Evolutionary conservation across 208 protist species (phyloP).

Genomic region (Leishmania aethiopica): DNA sequence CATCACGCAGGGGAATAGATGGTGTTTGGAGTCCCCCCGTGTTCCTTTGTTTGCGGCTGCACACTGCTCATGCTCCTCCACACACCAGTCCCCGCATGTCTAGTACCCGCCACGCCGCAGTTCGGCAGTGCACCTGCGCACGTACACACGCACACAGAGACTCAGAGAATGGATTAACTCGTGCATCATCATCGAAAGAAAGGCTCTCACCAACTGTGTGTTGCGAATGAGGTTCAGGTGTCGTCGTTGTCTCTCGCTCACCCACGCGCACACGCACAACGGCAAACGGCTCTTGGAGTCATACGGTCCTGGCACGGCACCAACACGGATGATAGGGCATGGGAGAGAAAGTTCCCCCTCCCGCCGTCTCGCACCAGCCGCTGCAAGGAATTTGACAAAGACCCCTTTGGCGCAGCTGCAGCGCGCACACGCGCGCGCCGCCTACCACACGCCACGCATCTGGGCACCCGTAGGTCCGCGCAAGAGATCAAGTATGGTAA

Average conservation of each 20-base stretch:
- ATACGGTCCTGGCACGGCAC: slow-evolving; percentile 34
- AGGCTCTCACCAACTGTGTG: slow-evolving; percentile 48
- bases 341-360: not conserved
- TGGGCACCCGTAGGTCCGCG: slow-evolving; percentile 66
- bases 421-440: not conserved
- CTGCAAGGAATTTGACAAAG: slow-evolving; percentile 36
- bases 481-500: slow-evolving; percentile 56
- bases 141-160: slow-evolving; percentile 8
- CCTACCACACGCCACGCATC: slow-evolving; percentile 19
- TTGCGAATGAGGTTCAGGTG: slow-evolving; percentile 35
- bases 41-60: slow-evolving; percentile 19
- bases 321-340: not conserved
- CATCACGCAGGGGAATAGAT: not conserved
- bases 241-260: slow-evolving; percentile 27
- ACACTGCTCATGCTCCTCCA: not conserved
- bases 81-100: not conserved
- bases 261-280: not conserved
- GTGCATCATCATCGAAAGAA: slow-evolving; percentile 39
- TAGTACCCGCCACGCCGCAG: not conserved
- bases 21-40: slow-evolving; percentile 5
- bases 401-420: slow-evolving; percentile 5
- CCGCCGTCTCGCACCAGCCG: slow-evolving; percentile 13
- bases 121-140: not conserved
- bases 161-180: slow-evolving; percentile 60
- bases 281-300: slow-evolving; percentile 14